Base-by-base conservation (phyloP, 2,329 filamentous ascomycete species). In the Sporothrix humicola region DNA sequence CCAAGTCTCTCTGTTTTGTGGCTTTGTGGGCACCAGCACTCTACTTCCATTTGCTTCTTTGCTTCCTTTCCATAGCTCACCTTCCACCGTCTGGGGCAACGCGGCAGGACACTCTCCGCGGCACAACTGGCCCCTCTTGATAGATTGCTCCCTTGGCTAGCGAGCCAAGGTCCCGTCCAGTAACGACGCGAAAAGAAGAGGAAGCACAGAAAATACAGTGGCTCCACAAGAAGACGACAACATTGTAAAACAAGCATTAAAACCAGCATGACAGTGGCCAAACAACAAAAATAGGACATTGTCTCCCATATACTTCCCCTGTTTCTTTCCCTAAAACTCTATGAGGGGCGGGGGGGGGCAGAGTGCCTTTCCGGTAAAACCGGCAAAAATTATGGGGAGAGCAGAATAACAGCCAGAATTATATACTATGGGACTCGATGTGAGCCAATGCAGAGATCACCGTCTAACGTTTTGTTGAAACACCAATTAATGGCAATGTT, bases 101-200 rank as follows among this genome's bases (percentile, higher is more conserved):
- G 54, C 63, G 71, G 71, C 71, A 48, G 23, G 69, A 63, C 58
- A 59, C 23, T 72, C 58, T 72, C 69, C 69, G 69, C 58, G 42
- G 69, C 26, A 63, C 58, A 46, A 37, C 12, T 17, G 37, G 54
- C 54, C 69, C 69, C 37, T 61, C 69, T 61, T 71, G 12, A 50
- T 59, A 56, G n/a, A 70, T 59, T 71, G 66, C 31, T 56, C 17
- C 20, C 20, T 50, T 69, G 17, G 50, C 17, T 20, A 56, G 50
- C 66, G 31, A 69, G 48, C 48, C 66, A 44, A 13, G 66, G 26
- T 23, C 17, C 31, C 66, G 31, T 44, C 48, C 50, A 56, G 52
- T 20, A n/a, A 10, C 37, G 42, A 46, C 13, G 37, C 9, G n/a
- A 13, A 44, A 63, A 0, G 37, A 59, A 59, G 2, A 63, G 3